Evolutionary conservation across 2,329 filamentous ascomycete genomes (phyloP).

Genomic region (Pyrenochaeta sp.): DNA sequence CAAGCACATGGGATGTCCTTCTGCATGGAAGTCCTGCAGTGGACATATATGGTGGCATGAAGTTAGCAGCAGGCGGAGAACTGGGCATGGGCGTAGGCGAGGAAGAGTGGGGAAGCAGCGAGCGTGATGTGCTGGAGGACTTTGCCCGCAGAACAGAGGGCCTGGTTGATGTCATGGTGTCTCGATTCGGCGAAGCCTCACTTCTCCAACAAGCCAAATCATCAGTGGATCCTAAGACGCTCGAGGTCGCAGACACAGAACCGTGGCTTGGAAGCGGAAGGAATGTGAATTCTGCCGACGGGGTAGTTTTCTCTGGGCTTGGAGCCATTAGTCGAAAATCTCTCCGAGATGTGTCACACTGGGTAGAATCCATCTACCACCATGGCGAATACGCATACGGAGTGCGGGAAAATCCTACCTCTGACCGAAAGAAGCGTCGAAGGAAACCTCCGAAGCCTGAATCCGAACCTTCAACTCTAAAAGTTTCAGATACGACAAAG

Average conservation of each 20-base stretch:
- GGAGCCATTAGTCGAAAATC: slow-evolving; percentile 76
- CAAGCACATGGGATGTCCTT: slow-evolving; percentile 80
- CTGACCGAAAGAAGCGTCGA: slow-evolving; percentile 63
- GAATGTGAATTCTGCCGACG: slow-evolving; percentile 75
- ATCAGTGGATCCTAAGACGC: slow-evolving; percentile 31
- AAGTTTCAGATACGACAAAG: slow-evolving; percentile 8
- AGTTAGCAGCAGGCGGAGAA: slow-evolving; percentile 88
- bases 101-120: slow-evolving; percentile 91
- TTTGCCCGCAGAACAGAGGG: slow-evolving; percentile 81
- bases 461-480: slow-evolving; percentile 2
- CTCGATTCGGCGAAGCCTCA: slow-evolving; percentile 75
- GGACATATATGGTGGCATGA: slow-evolving; percentile 81
- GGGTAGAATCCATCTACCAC: slow-evolving; percentile 87
- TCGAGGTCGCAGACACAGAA: slow-evolving; percentile 31
- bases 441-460: slow-evolving; percentile 39
- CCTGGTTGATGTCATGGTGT: slow-evolving; percentile 85
- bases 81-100: slow-evolving; percentile 94
- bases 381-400: slow-evolving; percentile 88
- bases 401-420: slow-evolving; percentile 77
- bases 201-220: slow-evolving; percentile 32
- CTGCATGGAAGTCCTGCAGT: slow-evolving; percentile 87
- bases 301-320: slow-evolving; percentile 83
- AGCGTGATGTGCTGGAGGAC: slow-evolving; percentile 92
- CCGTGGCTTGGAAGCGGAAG: slow-evolving; percentile 78
- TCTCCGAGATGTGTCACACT: slow-evolving; percentile 75